Evolutionary conservation across 2,329 filamentous ascomycete genomes (phyloP), one percentile per base, ranked within the genome.

Genomic region (Macrophomina phaseolina): DNA sequence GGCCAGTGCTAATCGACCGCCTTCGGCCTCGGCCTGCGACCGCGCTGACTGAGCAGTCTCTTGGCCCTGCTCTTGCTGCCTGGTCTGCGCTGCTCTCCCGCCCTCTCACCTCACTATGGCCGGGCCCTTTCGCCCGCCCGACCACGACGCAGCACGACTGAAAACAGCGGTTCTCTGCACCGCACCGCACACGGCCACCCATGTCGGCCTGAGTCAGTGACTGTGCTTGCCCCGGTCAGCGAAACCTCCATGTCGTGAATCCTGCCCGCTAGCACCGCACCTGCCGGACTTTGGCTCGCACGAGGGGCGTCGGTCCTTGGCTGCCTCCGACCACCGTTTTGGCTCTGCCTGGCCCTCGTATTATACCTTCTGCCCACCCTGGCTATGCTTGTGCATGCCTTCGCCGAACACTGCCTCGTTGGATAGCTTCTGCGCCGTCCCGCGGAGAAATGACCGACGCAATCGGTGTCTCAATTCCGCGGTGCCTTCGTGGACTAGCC

Each of bases 11-110:
- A 45, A 18, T 18, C 18, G 3, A 8, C 53, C 53, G 53, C n/a
- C 53, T 18, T 58, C 53, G 53, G 53, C 18, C 53, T 53, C 51
- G 51, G 51, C 30, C 51, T 53, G 12, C 36, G 11, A 32, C 4
- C 32, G 23, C 32, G 36, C 30, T 53, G 14, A 53, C 51, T 9
- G 2, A 34, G 14, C 51, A n/a, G 4, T n/a, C 5, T 18, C 51
- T 34, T 34, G 51, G 30, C 48, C 2, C 46, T 38, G 36, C 36
- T 38, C 11, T 4, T 38, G 6, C 7, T 12, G 36, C 36, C 11
- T 12, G 4, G 16, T 28, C 11, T n/a, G 1, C 46, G n/a, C 4
- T 28, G 18, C n/a, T 49, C n/a, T 30, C 11, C 49, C 49, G 49
- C 49, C 12, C 49, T 38, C 36, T 38, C 36, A 3, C 11, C 36